Conservation (phyloP, 768 basidiomycete genomes). For the Fibroporia radiculosa region DNA sequence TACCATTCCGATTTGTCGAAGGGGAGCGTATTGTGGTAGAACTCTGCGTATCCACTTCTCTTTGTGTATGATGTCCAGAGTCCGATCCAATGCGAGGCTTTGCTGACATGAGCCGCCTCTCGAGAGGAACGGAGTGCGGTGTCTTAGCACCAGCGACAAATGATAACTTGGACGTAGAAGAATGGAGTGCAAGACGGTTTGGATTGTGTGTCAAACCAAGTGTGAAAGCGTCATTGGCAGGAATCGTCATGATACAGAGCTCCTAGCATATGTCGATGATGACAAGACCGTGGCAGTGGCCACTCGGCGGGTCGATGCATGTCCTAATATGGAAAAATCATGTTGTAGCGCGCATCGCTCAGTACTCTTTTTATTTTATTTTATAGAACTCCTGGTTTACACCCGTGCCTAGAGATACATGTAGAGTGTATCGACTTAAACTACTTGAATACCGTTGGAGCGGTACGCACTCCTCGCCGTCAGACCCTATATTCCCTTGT, state of each 20-base stretch:
- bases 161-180: slow-evolving; percentile 17
- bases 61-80: neutral
- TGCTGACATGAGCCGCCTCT: neutral
- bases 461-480: no score
- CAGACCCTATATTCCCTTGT: no score
- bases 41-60: neutral
- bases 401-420: no score
- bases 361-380: no score
- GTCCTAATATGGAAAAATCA: no score
- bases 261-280: no score
- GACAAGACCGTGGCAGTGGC: no score
- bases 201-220: slow-evolving; percentile 15
- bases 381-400: no score
- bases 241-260: neutral
- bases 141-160: slow-evolving; percentile 13
- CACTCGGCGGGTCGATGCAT: no score
- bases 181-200: slow-evolving; percentile 13
- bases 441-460: no score
- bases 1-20: neutral
- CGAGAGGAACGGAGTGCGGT: slow-evolving; percentile 2
- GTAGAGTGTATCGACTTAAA: no score
- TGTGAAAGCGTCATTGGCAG: slow-evolving; percentile 19
- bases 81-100: neutral
- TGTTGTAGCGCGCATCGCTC: no score
- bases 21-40: neutral